Conservation (phyloP, 2,329 filamentous ascomycete genomes). For the Cercospora sp. region DNA sequence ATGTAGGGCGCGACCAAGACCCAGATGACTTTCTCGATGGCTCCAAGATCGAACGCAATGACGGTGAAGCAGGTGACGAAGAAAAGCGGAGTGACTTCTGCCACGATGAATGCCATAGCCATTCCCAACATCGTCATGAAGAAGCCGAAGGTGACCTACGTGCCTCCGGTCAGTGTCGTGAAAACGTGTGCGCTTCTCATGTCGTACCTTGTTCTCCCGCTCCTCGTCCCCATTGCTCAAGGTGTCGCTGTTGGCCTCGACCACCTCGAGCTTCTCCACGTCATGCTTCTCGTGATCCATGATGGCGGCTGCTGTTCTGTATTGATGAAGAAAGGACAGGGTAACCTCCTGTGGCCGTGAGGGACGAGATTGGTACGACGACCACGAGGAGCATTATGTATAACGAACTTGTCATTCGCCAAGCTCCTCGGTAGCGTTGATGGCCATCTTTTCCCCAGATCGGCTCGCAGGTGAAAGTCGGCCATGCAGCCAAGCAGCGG, state of each 20-base stretch:
- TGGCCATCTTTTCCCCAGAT: background rate
- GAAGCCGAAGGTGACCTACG: conserved; percentile 19
- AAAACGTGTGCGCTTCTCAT: background rate
- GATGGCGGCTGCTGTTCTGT: background rate
- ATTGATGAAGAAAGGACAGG: background rate
- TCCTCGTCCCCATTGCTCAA: conserved; percentile 11
- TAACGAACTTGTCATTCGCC: background rate
- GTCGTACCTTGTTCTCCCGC: conserved; percentile 19
- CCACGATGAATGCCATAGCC: conserved; percentile 21
- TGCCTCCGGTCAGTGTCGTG: background rate
- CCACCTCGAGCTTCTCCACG: conserved; percentile 9
- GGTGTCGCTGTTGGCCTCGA: conserved; percentile 9
- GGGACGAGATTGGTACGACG: background rate
- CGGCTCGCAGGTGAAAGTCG: background rate
- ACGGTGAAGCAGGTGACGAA: conserved; percentile 25
- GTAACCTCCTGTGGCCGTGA: background rate
- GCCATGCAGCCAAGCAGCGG: conserved; percentile 9
- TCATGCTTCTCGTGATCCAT: conserved; percentile 15
- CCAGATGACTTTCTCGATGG: conserved; percentile 24
- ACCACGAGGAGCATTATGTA: background rate
- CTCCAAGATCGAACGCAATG: conserved; percentile 19
- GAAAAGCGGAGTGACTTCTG: conserved; percentile 27
- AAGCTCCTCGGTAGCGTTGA: conserved; percentile 16
- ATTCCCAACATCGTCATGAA: conserved; percentile 26
- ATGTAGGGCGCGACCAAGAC: conserved; percentile 23